A percentile compares a stretch with the other conserved stretches of the same genome.
Evolutionary conservation across 805 yeast genomes (phyloP).

Genomic region (Clavispora fructus): DNA sequence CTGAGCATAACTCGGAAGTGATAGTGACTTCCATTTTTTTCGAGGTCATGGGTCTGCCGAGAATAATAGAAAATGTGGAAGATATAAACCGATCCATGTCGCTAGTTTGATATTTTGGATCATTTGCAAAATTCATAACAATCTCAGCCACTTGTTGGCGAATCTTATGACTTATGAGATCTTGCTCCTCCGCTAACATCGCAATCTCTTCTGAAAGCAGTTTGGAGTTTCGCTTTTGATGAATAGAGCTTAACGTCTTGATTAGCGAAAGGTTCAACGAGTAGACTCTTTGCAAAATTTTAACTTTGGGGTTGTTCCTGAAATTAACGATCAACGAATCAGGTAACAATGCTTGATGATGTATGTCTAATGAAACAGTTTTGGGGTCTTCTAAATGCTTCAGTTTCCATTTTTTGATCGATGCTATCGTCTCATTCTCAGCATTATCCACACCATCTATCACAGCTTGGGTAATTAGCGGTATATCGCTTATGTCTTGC

Average conservation of each 20-base stretch:
- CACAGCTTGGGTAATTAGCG: conserved; percentile 2
- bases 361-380: neutral
- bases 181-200: conserved; percentile 15
- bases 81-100: neutral
- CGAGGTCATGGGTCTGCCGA: neutral
- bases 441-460: conserved; percentile 3
- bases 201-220: neutral
- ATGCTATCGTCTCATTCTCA: conserved; percentile 9
- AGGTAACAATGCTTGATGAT: neutral
- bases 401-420: conserved; percentile 14
- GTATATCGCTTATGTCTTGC: neutral
- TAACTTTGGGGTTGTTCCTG: conserved; percentile 14
- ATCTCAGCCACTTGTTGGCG: conserved; percentile 17
- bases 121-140: conserved; percentile 6
- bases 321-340: conserved; percentile 13
- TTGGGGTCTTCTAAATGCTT: conserved; percentile 3
- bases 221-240: neutral
- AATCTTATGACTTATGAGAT: conserved; percentile 12
- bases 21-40: conserved; percentile 19
- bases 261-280: conserved; percentile 19
- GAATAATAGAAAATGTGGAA: neutral
- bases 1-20: conserved; percentile 27
- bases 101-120: neutral
- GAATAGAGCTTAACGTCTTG: conserved; percentile 11
- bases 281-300: conserved; percentile 16